These are phyloP conservation scores for Botryotinia globosa DNA, from an alignment of 2,329 filamentous ascomycete species.

Conservation along the genomic window DNA sequence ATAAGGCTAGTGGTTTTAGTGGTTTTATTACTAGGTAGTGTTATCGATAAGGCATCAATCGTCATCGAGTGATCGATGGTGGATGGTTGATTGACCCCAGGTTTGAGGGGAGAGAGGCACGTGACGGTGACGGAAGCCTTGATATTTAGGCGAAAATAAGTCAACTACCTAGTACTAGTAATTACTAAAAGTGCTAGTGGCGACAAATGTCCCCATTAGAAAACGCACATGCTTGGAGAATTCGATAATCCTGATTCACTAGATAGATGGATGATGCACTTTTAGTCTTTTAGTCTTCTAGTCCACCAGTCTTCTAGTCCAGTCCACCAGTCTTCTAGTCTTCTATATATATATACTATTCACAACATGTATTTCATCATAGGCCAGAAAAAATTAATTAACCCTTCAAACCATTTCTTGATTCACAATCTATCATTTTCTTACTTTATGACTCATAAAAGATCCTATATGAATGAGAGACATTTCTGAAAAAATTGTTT, in stretches of 20 bases:
- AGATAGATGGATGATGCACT: no score
- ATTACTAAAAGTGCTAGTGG: background rate
- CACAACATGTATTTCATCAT: conserved; percentile 4
- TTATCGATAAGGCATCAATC: background rate
- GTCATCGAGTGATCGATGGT: background rate
- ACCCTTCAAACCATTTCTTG: no score
- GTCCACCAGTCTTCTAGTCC: no score
- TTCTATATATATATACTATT: background rate
- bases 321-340: no score
- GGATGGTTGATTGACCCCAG: background rate
- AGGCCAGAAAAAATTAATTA: background rate
- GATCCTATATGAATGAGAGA: no score
- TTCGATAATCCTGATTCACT: conserved; percentile 1
- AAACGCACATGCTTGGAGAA: background rate
- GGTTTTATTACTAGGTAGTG: background rate
- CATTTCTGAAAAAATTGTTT: background rate
- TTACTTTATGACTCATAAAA: background rate
- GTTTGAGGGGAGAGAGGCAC: background rate
- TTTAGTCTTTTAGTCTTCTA: no score
- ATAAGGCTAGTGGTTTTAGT: background rate
- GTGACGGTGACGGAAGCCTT: background rate
- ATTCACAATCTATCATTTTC: background rate
- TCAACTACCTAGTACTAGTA: no score
- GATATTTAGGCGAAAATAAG: background rate
- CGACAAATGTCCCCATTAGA: background rate